Conservation (phyloP, 495 filamentous ascomycete genomes). For the Penicillium pancosmium region DNA sequence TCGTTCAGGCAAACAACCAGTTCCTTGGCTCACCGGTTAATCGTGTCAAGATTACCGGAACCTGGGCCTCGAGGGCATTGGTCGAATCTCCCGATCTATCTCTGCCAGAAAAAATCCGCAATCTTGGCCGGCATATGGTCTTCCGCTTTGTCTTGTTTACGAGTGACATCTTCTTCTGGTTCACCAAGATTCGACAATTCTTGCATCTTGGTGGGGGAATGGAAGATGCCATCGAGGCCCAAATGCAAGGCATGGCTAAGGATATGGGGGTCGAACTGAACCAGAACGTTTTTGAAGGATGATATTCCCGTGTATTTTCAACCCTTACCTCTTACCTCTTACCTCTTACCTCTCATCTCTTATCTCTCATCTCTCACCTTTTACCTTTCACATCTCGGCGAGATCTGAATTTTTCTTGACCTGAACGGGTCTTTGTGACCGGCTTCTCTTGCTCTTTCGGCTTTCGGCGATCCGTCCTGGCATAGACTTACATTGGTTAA, state of each 20-base stretch:
- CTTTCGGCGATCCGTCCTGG: not conserved
- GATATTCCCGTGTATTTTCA: conserved; percentile 5
- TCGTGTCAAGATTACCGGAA: conserved; percentile 89
- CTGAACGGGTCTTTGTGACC: not conserved
- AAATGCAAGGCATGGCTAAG: conserved; percentile 84
- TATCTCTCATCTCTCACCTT: no score
- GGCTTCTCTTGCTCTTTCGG: not conserved
- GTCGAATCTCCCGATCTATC: conserved; percentile 67
- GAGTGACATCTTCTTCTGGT: conserved; percentile 83
- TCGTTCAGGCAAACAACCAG: conserved; percentile 82
- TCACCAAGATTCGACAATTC: conserved; percentile 72
- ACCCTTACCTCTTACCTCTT: no score
- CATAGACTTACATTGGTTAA: not conserved
- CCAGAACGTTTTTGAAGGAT: conserved; percentile 87
- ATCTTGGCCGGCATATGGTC: conserved; percentile 69
- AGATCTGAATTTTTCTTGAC: not conserved
- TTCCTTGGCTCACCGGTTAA: conserved; percentile 94
- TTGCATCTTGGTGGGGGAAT: conserved; percentile 78
- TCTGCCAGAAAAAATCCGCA: conserved; percentile 56
- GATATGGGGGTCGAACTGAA: conserved; percentile 91
- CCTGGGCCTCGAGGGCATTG: conserved; percentile 81
- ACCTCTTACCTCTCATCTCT: no score
- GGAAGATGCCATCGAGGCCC: conserved; percentile 89
- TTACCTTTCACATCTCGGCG: no score
- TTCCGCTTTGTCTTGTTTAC: conserved; percentile 78